Evolutionary conservation across 805 yeast species (phyloP).

Genomic region (Candida nonsorbophila): DNA sequence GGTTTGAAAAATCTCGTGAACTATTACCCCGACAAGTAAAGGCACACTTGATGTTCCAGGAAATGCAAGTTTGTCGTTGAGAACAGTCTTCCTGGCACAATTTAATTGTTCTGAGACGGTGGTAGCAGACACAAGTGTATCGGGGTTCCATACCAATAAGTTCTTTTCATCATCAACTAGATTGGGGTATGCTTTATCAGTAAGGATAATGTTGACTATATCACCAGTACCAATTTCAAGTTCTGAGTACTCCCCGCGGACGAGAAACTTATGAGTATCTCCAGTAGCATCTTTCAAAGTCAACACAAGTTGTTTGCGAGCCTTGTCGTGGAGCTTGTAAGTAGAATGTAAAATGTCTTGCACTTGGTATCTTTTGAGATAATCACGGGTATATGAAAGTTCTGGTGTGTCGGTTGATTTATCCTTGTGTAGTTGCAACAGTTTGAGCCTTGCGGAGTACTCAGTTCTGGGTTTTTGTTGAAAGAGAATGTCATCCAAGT

Average conservation of each 20-base stretch:
- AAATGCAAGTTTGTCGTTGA: conserved; percentile 50
- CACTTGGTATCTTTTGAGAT: conserved; percentile 47
- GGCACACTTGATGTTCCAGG: conserved; percentile 65
- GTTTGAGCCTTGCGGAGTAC: conserved; percentile 6
- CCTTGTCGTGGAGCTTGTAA: conserved; percentile 21
- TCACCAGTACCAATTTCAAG: conserved; percentile 47
- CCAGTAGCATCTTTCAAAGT: conserved; percentile 41
- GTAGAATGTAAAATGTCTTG: conserved; percentile 20
- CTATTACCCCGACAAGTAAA: conserved; percentile 73
- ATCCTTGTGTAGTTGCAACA: conserved; percentile 1
- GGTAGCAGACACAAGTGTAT: conserved; percentile 75
- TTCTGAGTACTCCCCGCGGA: conserved; percentile 58
- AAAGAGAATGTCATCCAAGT: conserved; percentile 1
- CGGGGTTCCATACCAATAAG: conserved; percentile 80
- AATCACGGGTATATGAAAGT: conserved; percentile 40
- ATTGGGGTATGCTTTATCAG: conserved; percentile 28
- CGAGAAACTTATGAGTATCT: conserved; percentile 34
- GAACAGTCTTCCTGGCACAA: conserved; percentile 69
- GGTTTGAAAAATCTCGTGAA: conserved; percentile 70
- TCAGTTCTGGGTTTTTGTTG: conserved; percentile 1
- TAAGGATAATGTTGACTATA: conserved; percentile 57
- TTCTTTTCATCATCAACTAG: conserved; percentile 54
- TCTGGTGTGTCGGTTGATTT: conserved; percentile 18
- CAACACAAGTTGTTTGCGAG: conserved; percentile 47
- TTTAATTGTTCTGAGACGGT: conserved; percentile 67